Evolutionary conservation across 2,329 filamentous ascomycete species (phyloP).

Genomic region (Herpotrichia juniperi): DNA sequence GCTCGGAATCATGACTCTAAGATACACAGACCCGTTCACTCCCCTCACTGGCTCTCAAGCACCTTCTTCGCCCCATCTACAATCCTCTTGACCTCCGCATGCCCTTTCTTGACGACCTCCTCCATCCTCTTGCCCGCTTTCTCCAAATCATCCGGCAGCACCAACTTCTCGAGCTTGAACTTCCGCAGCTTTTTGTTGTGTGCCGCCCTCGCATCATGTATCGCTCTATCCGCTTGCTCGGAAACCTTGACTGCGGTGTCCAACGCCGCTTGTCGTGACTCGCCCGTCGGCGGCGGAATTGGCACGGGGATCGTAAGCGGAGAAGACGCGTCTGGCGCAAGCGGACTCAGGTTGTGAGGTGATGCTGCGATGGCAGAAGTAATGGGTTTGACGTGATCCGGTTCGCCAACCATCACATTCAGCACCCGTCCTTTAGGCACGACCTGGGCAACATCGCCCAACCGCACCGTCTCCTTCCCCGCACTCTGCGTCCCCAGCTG

Average conservation of each 20-base stretch:
- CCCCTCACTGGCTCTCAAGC: slow-evolving; percentile 45
- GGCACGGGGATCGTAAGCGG: slow-evolving; percentile 60
- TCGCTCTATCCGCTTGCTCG: slow-evolving; percentile 48
- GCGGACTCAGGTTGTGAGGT: slow-evolving; percentile 57
- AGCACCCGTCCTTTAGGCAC: slow-evolving; percentile 68
- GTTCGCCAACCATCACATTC: slow-evolving; percentile 68
- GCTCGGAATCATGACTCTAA: too few species aligned
- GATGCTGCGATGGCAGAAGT: slow-evolving; percentile 59
- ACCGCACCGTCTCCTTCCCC: slow-evolving; percentile 57
- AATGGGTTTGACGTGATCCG: slow-evolving; percentile 63
- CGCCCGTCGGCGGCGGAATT: slow-evolving; percentile 63
- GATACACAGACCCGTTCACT: too few species aligned
- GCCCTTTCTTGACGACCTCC: slow-evolving; percentile 56
- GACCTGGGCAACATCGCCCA: slow-evolving; percentile 71
- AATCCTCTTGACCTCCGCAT: slow-evolving; percentile 56
- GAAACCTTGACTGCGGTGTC: slow-evolving; percentile 49
- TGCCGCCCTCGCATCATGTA: slow-evolving; percentile 52
- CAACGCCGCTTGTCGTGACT: slow-evolving; percentile 53
- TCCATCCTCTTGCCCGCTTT: slow-evolving; percentile 58
- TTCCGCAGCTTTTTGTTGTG: slow-evolving; percentile 57
- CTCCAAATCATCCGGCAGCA: slow-evolving; percentile 56
- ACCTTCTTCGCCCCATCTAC: slow-evolving; percentile 56
- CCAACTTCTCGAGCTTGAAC: slow-evolving; percentile 49
- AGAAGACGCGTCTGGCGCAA: slow-evolving; percentile 56
- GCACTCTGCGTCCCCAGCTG: slow-evolving; percentile 53